Base-by-base conservation (phyloP, 2,329 filamentous ascomycete species). In the Neofusicoccum ribis region DNA sequence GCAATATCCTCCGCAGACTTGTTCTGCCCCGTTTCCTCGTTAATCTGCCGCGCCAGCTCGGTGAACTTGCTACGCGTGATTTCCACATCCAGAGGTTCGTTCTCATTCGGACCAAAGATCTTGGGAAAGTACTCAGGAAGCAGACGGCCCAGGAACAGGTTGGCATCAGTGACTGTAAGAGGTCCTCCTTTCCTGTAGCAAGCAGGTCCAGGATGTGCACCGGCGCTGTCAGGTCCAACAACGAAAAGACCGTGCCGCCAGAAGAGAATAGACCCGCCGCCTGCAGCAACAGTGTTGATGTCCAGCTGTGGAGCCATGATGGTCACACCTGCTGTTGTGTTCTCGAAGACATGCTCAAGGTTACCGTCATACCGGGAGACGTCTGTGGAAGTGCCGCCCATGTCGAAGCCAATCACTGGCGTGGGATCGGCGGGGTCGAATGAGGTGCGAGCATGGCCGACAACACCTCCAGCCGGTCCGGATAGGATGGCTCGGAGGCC, bases 161-260 rank as follows among this genome's bases (percentile, higher is more conserved):
- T 77, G 6, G 74, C 74, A 64, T 77, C 74, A 6, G 74, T 76
- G 11, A 76, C 70, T 3, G 74, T 75, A 15, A 77, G 65, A 7
- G 75, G 74, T 3, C 74, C 74, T 11, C 74, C 75, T 68, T 76
- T 76, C 2, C 74, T 67, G 50, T 77, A 76, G 37, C 70, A 73
- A 4, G 71, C 74, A 20, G 74, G 75, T 5, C 75, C 74, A 17
- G 74, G 74, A 65, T 76, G 73, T 70, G 80, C 41, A 77, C 70
- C 43, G 79, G 75, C 72, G 23, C 68, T 64, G 23, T 56, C 92
- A 0, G 93, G 93, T 0, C 93, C 93, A 3, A 97, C 93, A 0
- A 93, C 90, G 69, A 97, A 96, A 0, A 97, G 82, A 0, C 93
- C 93, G 69, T 97, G 96, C 68, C 87, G 88, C 85, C 92, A 97